Evolutionary conservation across 75 land plant genomes (phyloP), one percentile per base, ranked within the genome.

Genomic region (Sequoiadendron giganteum): DNA sequence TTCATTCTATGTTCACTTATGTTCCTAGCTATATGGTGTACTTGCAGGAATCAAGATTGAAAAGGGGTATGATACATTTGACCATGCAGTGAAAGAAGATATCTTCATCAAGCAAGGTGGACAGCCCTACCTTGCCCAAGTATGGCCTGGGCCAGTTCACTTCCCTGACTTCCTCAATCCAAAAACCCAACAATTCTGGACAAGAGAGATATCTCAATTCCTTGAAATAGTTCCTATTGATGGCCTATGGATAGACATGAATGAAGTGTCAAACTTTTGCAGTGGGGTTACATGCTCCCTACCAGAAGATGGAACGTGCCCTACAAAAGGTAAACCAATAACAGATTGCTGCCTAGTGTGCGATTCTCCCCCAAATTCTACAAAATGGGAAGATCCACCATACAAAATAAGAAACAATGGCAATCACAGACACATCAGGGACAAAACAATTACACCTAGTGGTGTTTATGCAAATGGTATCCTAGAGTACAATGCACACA

Each of bases 101-200:
- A 88, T 96, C 39, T 96, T 93, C 88, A 90, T 96, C 89, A 93
- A 93, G 87, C 84, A 89, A 19, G 90, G 89, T 16, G 94, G 95
- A 6, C 84, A 90, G 21, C 90, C 91, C 8, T 95, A 90, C 89
- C 45, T 93, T 34, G 97, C 92, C 3, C 94, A 95, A 86, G 96
- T 96, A n/a, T 96, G 95, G 96, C 96, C 94, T 4, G 94, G 94
- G 30, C 70, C 93, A 2, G 91, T 92, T 32, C 32, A 87, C 81
- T 89, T 87, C 56, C 70, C 89, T 28, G 90, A 89, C 58, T 89
- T 92, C 65, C 52, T 92, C 54, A 80, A 92, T 61, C 90, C 92
- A 0, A 86, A 86, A 16, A 84, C 87, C 21, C 76, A 80, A 40
- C 30, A 52, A 38, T 92, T 88, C 65, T 92, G 92, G 93, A 88